A percentile compares a stretch with the other conserved stretches of the same genome.
These are phyloP conservation scores for Diaporthe nobilis DNA, from an alignment of 2,329 filamentous ascomycete genomes.

Conservation along the genomic window DNA sequence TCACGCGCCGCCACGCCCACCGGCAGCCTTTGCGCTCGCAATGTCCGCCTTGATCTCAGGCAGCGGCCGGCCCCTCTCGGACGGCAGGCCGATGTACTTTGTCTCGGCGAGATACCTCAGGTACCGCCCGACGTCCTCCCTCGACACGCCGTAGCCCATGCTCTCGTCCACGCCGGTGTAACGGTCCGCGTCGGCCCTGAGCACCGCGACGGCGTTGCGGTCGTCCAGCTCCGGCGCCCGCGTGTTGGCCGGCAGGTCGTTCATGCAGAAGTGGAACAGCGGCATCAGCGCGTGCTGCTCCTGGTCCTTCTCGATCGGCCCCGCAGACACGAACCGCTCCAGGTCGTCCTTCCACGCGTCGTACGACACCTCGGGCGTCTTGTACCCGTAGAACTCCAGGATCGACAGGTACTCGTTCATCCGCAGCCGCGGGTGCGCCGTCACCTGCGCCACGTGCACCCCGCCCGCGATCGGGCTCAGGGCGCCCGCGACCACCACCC, in stretches of 20 bases:
- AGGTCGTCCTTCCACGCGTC: conserved; percentile 77
- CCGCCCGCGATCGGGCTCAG: conserved; percentile 70
- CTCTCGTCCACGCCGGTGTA: conserved; percentile 63
- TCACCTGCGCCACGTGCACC: conserved; percentile 80
- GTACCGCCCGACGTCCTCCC: conserved; percentile 74
- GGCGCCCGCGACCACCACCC: conserved; percentile 82
- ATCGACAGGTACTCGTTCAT: conserved; percentile 83
- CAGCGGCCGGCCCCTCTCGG: conserved; percentile 50
- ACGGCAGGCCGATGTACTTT: conserved; percentile 71
- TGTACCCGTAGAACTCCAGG: conserved; percentile 81
- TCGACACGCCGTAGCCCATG: conserved; percentile 68
- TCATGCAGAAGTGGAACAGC: conserved; percentile 80
- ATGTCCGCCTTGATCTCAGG: conserved; percentile 51
- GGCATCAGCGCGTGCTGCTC: conserved; percentile 82
- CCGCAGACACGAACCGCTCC: conserved; percentile 75
- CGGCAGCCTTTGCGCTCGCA: conserved; percentile 42
- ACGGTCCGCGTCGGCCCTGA: conserved; percentile 73
- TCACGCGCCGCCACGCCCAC: conserved; percentile 48
- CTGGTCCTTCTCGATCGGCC: conserved; percentile 65
- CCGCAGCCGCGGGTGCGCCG: conserved; percentile 81
- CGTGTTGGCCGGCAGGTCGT: conserved; percentile 78
- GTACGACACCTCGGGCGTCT: conserved; percentile 77
- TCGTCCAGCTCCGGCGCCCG: conserved; percentile 83
- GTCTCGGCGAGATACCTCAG: conserved; percentile 73
- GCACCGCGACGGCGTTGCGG: conserved; percentile 73